Conservation (phyloP, 2,329 filamentous ascomycete genomes). For the Phaeophleospora eucalypticola region DNA sequence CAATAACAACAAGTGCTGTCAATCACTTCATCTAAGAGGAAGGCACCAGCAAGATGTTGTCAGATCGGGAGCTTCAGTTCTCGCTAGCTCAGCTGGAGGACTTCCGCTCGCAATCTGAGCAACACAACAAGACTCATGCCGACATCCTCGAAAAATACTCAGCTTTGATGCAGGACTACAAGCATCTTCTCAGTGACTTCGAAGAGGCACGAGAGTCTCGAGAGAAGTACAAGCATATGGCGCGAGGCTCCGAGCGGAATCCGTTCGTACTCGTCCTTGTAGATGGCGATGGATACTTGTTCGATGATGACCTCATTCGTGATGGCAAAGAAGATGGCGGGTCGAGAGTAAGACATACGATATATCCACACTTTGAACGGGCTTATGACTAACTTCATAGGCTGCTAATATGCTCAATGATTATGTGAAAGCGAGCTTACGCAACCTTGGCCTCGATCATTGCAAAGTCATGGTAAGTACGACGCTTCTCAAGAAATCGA, state of each 20-base stretch:
- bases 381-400: too few species aligned
- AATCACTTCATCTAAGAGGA: too few species aligned
- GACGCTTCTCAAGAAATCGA: too few species aligned
- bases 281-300: slow-evolving; percentile 58
- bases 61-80: slow-evolving; percentile 17
- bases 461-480: slow-evolving; percentile 44
- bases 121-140: slow-evolving; percentile 23
- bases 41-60: slow-evolving; percentile 13
- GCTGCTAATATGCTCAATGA: slow-evolving; percentile 53
- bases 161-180: slow-evolving; percentile 42
- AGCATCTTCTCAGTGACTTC: slow-evolving; percentile 53
- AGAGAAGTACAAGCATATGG: slow-evolving; percentile 54
- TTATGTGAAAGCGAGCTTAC: slow-evolving; percentile 46
- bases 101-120: slow-evolving; percentile 18
- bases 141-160: slow-evolving; percentile 40
- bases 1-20: too few species aligned
- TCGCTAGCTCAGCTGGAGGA: slow-evolving; percentile 20
- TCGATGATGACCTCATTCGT: slow-evolving; percentile 31
- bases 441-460: slow-evolving; percentile 44
- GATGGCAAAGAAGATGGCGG: slow-evolving; percentile 47
- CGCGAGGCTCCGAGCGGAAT: slow-evolving; percentile 46
- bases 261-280: slow-evolving; percentile 59
- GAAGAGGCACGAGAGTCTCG: slow-evolving; percentile 53
- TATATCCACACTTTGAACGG: too few species aligned
- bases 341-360: too few species aligned